Base-by-base conservation (phyloP, 257 asterid genomes). In the Salvia miltiorrhiza region DNA sequence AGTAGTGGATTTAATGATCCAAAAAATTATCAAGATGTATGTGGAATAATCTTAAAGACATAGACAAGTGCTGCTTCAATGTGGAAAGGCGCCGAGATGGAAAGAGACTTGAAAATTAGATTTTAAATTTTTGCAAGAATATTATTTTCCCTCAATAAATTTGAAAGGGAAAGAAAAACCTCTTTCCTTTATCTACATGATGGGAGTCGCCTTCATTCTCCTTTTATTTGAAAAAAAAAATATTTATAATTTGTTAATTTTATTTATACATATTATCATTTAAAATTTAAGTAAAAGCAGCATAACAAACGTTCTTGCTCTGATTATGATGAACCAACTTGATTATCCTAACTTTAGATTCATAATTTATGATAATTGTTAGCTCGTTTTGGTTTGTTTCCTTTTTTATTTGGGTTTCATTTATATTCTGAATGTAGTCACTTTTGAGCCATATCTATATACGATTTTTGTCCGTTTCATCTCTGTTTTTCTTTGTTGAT, bases 61-160 rank as follows among this genome's bases (percentile, higher is more conserved):
- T 33, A 23, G n/a, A 44, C 35, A 26, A 35, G 64, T 65, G 24
- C 3, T 13, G 14, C 4, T 12, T 53, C 23, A 28, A 43, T 21
- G 39, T 55, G 33, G 20, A 59, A 12, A 4, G 55, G 47, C 24
- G 21, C 57, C 57, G 40, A 35, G 68, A 73, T 55, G 50, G 73
- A 73, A 57, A 67, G 59, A 59, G 47, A 67, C 70, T 60, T 28
- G 60, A 68, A 47, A 74, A 49, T 9, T 26, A 9, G 40, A 59
- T 32, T 45, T 58, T 57, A 73, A 44, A 48, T 16, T 55, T n/a
- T 66, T 49, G n/a, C 43, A 49, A 37, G 16, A 59, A 40, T 50
- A 59, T 61, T 55, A 50, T 52, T 30, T 68, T 66, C 40, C 65
- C 44, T 13, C 41, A 50, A 13, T 13, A 67, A 50, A 4, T 43